Percentiles rank a stretch among this genome's conserved stretches.
Evolutionary conservation across 495 filamentous ascomycete species (phyloP).

Genomic region (Poronia punctata): DNA sequence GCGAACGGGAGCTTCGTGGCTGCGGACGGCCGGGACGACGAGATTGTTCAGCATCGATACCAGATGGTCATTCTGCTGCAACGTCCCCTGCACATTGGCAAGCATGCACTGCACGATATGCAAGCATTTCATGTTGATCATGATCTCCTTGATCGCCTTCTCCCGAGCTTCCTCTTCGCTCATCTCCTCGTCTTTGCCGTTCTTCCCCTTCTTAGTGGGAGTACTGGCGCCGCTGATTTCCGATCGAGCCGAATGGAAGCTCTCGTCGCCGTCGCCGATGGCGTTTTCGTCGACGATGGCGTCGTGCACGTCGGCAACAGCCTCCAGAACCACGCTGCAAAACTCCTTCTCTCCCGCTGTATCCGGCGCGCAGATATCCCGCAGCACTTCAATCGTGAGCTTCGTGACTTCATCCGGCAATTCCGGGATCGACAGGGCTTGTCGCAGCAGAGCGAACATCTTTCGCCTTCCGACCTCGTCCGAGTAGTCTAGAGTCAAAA

Average conservation of each 20-base stretch:
- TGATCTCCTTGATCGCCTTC: slow-evolving; percentile 80
- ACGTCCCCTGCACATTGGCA: slow-evolving; percentile 74
- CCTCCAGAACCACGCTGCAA: slow-evolving; percentile 85
- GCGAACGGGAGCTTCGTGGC: slow-evolving; percentile 85
- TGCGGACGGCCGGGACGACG: slow-evolving; percentile 88
- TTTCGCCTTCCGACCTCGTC: slow-evolving; percentile 91
- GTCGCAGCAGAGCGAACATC: slow-evolving; percentile 86
- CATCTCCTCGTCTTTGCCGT: slow-evolving; percentile 40
- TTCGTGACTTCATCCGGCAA: slow-evolving; percentile 89
- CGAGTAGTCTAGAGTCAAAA: slow-evolving; percentile 82
- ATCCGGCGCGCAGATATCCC: slow-evolving; percentile 71
- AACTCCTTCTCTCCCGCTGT: slow-evolving; percentile 83
- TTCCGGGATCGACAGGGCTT: slow-evolving; percentile 76
- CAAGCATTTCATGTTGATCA: slow-evolving; percentile 97
- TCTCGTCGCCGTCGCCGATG: slow-evolving; percentile 62
- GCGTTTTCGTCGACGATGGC: slow-evolving; percentile 59
- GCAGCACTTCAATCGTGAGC: slow-evolving; percentile 74
- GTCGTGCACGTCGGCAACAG: slow-evolving; percentile 93
- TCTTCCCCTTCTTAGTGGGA: slow-evolving; percentile 43
- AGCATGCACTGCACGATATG: slow-evolving; percentile 98
- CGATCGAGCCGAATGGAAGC: slow-evolving; percentile 84
- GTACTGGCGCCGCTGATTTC: slow-evolving; percentile 65
- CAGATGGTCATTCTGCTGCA: slow-evolving; percentile 80
- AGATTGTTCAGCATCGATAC: slow-evolving; percentile 95
- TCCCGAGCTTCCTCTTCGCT: slow-evolving; percentile 69